phyloP scores from a whole-genome alignment of 2,329 filamentous ascomycete species.

The Ascocoryne sarcoides region DNA sequence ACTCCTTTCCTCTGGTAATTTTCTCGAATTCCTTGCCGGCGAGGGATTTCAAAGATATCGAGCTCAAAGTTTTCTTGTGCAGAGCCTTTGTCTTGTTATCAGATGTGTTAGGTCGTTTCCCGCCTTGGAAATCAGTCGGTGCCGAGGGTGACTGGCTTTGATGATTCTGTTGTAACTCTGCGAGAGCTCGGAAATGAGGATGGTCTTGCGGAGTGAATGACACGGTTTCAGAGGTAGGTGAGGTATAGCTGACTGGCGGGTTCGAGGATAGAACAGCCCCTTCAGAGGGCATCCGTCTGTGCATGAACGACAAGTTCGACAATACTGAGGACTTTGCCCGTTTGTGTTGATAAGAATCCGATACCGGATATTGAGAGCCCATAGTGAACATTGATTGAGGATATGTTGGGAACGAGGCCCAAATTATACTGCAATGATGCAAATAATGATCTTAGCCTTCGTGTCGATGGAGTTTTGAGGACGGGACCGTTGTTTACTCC shows the following conservation, averaged over 20 bases:
- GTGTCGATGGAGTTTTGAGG: neutral
- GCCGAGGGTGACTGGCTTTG: slow-evolving; percentile 33
- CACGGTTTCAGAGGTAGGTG: slow-evolving; percentile 13
- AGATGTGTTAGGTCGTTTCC: neutral
- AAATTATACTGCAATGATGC: slow-evolving; percentile 14
- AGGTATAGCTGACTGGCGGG: slow-evolving; percentile 14
- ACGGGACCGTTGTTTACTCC: too few species aligned
- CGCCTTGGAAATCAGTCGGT: slow-evolving; percentile 29
- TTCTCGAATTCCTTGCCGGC: slow-evolving; percentile 30
- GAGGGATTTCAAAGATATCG: slow-evolving; percentile 37
- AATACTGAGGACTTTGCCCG: slow-evolving; percentile 27
- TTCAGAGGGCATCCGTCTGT: slow-evolving; percentile 25
- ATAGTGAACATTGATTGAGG: slow-evolving; percentile 20
- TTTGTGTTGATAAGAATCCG: slow-evolving; percentile 22
- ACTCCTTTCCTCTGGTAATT: slow-evolving; percentile 32
- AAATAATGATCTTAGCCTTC: slow-evolving; percentile 13
- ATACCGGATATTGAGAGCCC: slow-evolving; percentile 21
- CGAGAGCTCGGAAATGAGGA: slow-evolving; percentile 38
- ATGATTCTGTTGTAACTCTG: slow-evolving; percentile 49
- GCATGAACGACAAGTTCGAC: slow-evolving; percentile 25
- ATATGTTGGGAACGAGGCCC: slow-evolving; percentile 4
- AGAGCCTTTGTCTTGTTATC: slow-evolving; percentile 27
- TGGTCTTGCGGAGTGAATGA: slow-evolving; percentile 30
- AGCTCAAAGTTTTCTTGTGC: slow-evolving; percentile 37
- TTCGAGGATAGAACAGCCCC: slow-evolving; percentile 19